Conservation (phyloP, 2,329 filamentous ascomycete genomes). For the Botrytis elliptica region DNA sequence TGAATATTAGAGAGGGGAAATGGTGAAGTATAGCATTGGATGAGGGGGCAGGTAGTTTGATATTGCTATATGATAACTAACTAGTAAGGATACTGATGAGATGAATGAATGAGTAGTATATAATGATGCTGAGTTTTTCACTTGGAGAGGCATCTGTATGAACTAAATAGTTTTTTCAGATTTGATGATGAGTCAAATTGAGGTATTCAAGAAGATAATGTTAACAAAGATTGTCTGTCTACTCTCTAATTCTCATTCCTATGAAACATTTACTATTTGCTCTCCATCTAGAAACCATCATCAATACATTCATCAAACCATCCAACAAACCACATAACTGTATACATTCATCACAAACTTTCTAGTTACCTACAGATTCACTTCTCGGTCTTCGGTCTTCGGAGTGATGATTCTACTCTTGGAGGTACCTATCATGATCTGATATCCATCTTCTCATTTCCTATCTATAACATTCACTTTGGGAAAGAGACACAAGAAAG, state of each 20-base stretch:
- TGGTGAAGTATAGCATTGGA: background rate
- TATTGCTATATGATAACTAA: background rate
- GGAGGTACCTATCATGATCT: background rate
- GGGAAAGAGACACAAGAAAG: too few relatives aligned
- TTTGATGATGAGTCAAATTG: background rate
- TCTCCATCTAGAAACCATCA: background rate
- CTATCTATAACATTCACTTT: background rate
- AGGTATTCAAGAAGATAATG: background rate
- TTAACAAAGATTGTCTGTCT: background rate
- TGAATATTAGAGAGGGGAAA: too few relatives aligned
- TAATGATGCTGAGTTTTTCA: background rate
- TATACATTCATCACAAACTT: background rate
- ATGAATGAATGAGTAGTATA: background rate
- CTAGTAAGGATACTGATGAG: background rate
- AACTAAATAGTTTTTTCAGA: background rate
- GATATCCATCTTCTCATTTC: background rate
- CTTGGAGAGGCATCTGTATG: background rate
- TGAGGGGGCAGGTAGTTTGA: background rate
- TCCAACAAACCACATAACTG: background rate
- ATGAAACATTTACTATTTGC: background rate
- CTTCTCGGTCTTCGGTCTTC: background rate
- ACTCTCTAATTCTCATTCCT: background rate
- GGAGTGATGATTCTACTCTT: background rate
- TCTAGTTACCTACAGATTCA: background rate
- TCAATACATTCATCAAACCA: background rate